Evolutionary conservation across 2,329 filamentous ascomycete species (phyloP), one percentile per base, ranked within the genome.

Genomic region (Apiospora rasikravindrae): DNA sequence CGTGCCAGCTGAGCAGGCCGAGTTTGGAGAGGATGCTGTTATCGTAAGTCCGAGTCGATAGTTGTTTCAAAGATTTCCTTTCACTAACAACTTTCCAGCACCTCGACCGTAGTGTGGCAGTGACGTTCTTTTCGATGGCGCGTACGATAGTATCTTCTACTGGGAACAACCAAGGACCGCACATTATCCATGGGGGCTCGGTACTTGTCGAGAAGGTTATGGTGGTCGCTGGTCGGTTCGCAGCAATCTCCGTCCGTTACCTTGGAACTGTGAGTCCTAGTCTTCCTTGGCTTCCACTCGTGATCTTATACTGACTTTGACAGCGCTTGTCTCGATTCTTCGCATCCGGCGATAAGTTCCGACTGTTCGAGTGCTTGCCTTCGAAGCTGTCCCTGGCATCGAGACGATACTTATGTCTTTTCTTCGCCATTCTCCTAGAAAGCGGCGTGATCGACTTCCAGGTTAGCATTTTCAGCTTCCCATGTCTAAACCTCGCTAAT

Each of bases 381-480:
- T 82, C 82, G 14, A 81, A 82, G 14, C 77, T 88, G 22, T 77
- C 77, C 22, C 79, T 84, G 2, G 74, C 81, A 4, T 83, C 86
- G 69, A 83, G 87, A n/a, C 83, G 77, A 71, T 86, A 85, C 70
- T 75, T 88, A 22, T 80, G 85, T 0, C 81, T 91, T 10, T 91
- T 91, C 75, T 77, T 90, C 33, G 81, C 84, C 2, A 84, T 82
- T 0, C 79, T 91, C 11, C 78, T 90, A 26, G 84, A 85, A 71
- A 80, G 84, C 67, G 82, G 82, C 10, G 77, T 87, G 26, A 81
- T 85, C 47, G 84, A 88, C 69, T 86, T 88, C 73, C 81, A 81
- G 73, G 81, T 81, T 74, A 70, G 77, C 69, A 45, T 53, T 49
- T 19, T 24, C 14, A 29, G n/a, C 5, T 24, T 40, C 33, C 68